Evolutionary conservation across 352 stramenopile species (phyloP), one percentile per base, ranked within the genome.

Genomic region (Phytophthora vignae): DNA sequence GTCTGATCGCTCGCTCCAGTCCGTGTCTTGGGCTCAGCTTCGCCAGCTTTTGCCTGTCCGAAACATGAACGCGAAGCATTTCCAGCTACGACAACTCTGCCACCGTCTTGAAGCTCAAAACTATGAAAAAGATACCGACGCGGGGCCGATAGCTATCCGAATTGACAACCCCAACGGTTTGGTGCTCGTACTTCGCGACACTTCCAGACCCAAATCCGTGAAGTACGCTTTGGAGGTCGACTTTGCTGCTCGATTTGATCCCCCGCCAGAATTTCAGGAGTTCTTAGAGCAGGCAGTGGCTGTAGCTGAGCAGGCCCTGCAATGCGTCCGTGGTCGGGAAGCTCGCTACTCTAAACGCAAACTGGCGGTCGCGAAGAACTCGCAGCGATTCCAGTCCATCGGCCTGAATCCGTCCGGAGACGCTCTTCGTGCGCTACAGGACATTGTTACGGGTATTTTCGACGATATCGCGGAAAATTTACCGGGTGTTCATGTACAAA

Each of bases 21-120:
- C 64, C 3, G 49, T 87, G 17, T 65, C 75, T 9, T 95, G 88
- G 86, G 6, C 29, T 15, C 63, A 88, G 22, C 64, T 95, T 15
- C 74, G 81, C 1, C 85, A 86, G 49, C 60, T 90, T 8, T 64
- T 95, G 6, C 71, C 86, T 0, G 76, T 95, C 60, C 75, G 88
- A 29, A 70, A 78, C 8, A 89, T 95, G 82, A 93, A 95, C 27
- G 58, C 78, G 6, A 84, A 87, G 42, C 85, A 95, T 56, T 85
- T 88, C 48, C 83, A 95, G 54, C 64, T 95, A 10, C 73, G 33
- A 10, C 67, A 60, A 67, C 48, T 77, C 1, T 76, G 69, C 19
- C 52, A 71, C 11, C 63, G 53, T 3, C 57, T 76, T 2, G 14
- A 65, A 53, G 62, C 62, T 40, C 49, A 71, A 50, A 10, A 3